Base-by-base conservation (phyloP, 2,329 filamentous ascomycete genomes). In the Emmonsiellopsis sp. region DNA sequence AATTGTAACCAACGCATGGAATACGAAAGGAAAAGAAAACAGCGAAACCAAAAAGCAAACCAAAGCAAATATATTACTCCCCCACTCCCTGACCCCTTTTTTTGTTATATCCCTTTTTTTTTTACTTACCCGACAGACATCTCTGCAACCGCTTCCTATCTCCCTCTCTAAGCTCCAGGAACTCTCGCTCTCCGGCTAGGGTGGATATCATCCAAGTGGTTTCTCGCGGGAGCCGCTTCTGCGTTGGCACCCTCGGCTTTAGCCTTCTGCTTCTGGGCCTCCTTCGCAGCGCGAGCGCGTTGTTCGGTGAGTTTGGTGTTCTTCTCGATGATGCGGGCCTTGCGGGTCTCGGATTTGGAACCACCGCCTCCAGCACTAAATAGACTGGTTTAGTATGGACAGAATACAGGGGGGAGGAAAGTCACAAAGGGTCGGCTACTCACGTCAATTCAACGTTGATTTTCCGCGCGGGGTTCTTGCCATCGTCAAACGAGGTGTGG, bases 391-490 rank as follows among this genome's bases (percentile, higher is more conserved):
- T 46, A 55, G 59, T 14, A 32, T 43, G 31, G 40, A 47, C 6
- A 39, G 33, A 56, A 42, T 46, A 11, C 21, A 11, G 9, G 32
- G 42, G 42, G 39, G 49, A 6, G 44, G 14, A 33, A 55, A 52
- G 48, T 7, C 27, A 46, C 39, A 21, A 54, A 13, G 49, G 33
- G 37, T 42, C 52, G 13, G 36, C 42, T 39, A 79, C 84, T 71
- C 71, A 89, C 80, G 90, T 95, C 60, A 97, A 73, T 73, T 96
- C 92, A 31, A 96, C 87, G 66, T 95, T 96, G 63, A 97, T 94
- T 71, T 85, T 87, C 62, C 92, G 78, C 50, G 83, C 73, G 1
- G 71, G 69, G 34, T 69, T 74, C 62, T 73, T 74, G 39, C 74
- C 74, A 51, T 79, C 77, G 55, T 82, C 74, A 66, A 96, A 94